Conservation (phyloP, 2,329 filamentous ascomycete species). For the Ascochyta fabae region DNA sequence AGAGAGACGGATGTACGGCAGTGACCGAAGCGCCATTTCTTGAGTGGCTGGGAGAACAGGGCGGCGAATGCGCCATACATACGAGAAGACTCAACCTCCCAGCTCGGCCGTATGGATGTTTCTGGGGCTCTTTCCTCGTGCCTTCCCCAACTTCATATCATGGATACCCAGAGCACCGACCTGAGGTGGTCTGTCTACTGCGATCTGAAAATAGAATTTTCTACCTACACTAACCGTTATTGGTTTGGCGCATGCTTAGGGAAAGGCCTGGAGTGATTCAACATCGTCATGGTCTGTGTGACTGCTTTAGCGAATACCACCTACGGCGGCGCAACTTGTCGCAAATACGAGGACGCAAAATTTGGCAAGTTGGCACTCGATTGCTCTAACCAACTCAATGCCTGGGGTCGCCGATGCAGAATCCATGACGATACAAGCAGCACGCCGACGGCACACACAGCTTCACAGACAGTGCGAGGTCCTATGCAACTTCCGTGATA, state of each 20-base stretch:
- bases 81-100: background rate
- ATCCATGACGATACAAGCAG: background rate
- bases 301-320: background rate
- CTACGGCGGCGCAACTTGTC: too few species aligned
- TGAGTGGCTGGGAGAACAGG: background rate
- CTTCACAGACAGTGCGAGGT: background rate
- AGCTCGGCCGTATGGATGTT: background rate
- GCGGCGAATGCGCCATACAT: background rate
- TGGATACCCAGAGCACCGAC: background rate
- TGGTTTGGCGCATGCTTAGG: background rate
- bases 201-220: slow-evolving; percentile 3
- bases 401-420: background rate
- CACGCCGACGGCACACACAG: background rate
- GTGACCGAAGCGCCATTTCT: background rate
- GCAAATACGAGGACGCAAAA: too few species aligned
- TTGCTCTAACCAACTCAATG: background rate
- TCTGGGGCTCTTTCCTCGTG: background rate
- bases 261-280: background rate
- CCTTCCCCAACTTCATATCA: background rate
- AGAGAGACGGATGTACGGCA: background rate
- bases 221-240: background rate
- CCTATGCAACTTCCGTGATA: background rate
- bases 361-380: too few species aligned
- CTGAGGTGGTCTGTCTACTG: background rate
- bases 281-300: slow-evolving; percentile 5